Evolutionary conservation across 768 basidiomycete species (phyloP), one percentile per base, ranked within the genome.

Genomic region (Lentinula lateritia): DNA sequence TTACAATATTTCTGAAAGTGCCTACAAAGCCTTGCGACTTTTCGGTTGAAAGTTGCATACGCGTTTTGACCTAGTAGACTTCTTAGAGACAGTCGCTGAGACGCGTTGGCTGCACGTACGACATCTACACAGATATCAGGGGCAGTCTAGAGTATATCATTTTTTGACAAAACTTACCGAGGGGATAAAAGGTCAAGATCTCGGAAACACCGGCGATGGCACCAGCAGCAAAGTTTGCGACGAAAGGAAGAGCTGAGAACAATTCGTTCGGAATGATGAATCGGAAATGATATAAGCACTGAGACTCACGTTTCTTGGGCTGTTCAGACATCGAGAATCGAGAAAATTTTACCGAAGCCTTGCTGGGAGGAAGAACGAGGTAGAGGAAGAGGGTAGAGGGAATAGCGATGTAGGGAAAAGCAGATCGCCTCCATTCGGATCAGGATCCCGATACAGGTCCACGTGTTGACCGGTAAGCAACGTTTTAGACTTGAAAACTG

Each of bases 31-130:
- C 92, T 61, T 84, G 79, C 50, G 80, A 75, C 75, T 90, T 92
- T 3, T 93, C 93, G 5, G 88, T 91, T 71, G 92, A 90, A n/a
- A 99, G 81, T 72, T 99, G 97, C 87, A 98, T 95, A 32, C 97
- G 92, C 20, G 97, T 99, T 78, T 99, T 98, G 71, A 98, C 94
- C 92, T 94, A 70, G 16, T 46, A 41, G 34, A 52, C 62, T 60
- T 55, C 50, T 32, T 58, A 61, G 48, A 62, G 16, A 63, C 61
- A 45, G 64, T 55, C 62, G 20, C 13, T 32, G 58, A 16, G 23
- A 36, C 20, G 39, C 15, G 38, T 6, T 58, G 39, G 45, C 9
- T 42, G 20, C 5, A 85, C 92, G 68, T 75, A 93, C 92, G 69
- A 96, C 94, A 92, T 96, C 93, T 90, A 73, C 46, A 38, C 38